Conservation (phyloP, 2,329 filamentous ascomycete species). For the Cadophora sp. region DNA sequence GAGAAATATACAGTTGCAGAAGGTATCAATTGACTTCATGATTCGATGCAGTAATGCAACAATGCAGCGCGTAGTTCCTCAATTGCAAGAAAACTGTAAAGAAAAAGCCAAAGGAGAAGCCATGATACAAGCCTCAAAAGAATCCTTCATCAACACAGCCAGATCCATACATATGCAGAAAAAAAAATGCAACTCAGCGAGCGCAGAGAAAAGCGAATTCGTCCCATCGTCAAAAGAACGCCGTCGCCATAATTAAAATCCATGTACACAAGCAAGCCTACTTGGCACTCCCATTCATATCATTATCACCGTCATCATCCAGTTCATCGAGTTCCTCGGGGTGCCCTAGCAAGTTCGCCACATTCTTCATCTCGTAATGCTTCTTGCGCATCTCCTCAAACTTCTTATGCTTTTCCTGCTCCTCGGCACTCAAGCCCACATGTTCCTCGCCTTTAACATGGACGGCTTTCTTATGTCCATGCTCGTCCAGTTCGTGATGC, state of each 20-base stretch:
- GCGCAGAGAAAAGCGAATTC: background rate
- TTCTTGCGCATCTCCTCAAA: slow-evolving; percentile 94
- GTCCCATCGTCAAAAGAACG: slow-evolving; percentile 8
- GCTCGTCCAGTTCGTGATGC: slow-evolving; percentile 48
- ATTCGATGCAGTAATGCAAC: slow-evolving; percentile 9
- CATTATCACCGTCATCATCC: slow-evolving; percentile 63
- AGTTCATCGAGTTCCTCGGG: slow-evolving; percentile 70
- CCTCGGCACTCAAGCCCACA: slow-evolving; percentile 69
- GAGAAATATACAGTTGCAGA: background rate
- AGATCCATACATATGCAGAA: slow-evolving; percentile 12
- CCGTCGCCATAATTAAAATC: slow-evolving; percentile 12
- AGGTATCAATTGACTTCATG: slow-evolving; percentile 2
- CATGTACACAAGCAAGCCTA: slow-evolving; percentile 21
- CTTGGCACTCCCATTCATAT: slow-evolving; percentile 41
- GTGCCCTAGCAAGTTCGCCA: slow-evolving; percentile 84
- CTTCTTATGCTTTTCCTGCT: slow-evolving; percentile 86
- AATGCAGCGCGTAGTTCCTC: slow-evolving; percentile 8
- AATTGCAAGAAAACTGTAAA: background rate
- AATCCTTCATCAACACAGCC: background rate
- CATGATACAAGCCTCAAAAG: slow-evolving; percentile 11
- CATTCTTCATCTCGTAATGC: slow-evolving; percentile 98
- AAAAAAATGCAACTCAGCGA: slow-evolving; percentile 16
- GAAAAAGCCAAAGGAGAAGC: background rate
- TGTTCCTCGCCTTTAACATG: slow-evolving; percentile 72
- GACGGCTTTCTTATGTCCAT: slow-evolving; percentile 67